A percentile compares a stretch with the other conserved stretches of the same genome.
These are phyloP conservation scores for Termitomyces sp. DNA, from an alignment of 768 basidiomycete genomes.

Conservation along the genomic window DNA sequence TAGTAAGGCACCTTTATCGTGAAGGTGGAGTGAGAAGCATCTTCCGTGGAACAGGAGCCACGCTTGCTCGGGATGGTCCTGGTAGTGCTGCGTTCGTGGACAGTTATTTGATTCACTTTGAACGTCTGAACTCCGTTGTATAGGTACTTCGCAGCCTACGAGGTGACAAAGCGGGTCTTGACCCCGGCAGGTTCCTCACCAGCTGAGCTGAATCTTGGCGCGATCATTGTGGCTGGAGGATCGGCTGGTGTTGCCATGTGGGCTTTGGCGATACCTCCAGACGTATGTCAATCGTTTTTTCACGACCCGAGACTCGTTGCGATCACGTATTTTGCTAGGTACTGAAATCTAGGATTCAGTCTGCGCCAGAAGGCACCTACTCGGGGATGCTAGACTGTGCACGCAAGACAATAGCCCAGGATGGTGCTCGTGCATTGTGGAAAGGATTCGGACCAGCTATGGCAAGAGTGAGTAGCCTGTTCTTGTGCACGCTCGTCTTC, in stretches of 20 bases:
- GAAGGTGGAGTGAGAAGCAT: constrained; percentile 93
- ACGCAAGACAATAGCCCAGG: constrained; percentile 84
- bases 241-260: constrained; percentile 98
- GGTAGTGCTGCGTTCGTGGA: constrained; percentile 88
- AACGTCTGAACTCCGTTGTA: constrained; percentile 7
- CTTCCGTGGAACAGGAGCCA: constrained; percentile 91
- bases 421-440: constrained; percentile 88
- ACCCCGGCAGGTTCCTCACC: constrained; percentile 80
- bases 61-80: constrained; percentile 91
- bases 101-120: not conserved
- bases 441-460: constrained; percentile 98
- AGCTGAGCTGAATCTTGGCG: constrained; percentile 77
- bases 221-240: constrained; percentile 89
- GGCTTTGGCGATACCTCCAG: constrained; percentile 94
- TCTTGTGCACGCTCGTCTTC: not conserved
- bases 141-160: constrained; percentile 97
- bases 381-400: constrained; percentile 90
- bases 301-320: not conserved
- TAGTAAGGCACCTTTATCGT: constrained; percentile 83
- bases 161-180: constrained; percentile 84
- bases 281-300: constrained; percentile 44
- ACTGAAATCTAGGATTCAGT: constrained; percentile 92
- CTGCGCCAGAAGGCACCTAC: constrained; percentile 97
- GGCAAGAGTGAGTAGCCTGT: constrained; percentile 61
- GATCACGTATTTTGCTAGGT: constrained; percentile 48